Evolutionary conservation across 192 early-diverging fungal genomes (phyloP), one percentile per base, ranked within the genome.

Genomic region (Phycomyces nitens): DNA sequence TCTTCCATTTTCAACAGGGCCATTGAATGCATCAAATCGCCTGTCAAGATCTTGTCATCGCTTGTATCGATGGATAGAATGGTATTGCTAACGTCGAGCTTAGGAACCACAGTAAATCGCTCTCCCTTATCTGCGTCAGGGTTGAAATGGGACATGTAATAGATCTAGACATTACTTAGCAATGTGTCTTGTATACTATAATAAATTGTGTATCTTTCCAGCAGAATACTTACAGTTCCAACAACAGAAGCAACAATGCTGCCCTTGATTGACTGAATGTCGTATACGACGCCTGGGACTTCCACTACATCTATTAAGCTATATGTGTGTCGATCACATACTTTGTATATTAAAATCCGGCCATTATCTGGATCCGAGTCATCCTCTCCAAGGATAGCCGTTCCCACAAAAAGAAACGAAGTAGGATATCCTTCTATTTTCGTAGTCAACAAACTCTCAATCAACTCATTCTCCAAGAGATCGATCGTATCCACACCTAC

Each of bases 21-120:
- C 7, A 88, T 84, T 0, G 92, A 95, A 43, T 86, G 81, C 79
- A 96, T 84, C 43, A 96, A 24, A 71, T 98, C 96, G 18, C 89
- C 94, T 12, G 94, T 89, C 0, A 89, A 58, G 23, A 97, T 68
- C 24, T 81, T 80, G 56, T 94, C 86, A 21, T 87, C 91, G 10
- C 64, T 66, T 3, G 78, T 76, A 2, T 85, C 79, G 34, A 95
- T 22, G 16, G 72, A 76, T 6, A 92, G 53, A 3, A 81, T 71
- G 6, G 87, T 38, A 6, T 87, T 83, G 62, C 87, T 84, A 20
- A 84, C 82, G 60, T 79, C 80, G 1, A 52, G 10, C 8, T 62
- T 44, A 21, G 21, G 41, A 56, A 72, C 66, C 56, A 74, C 73
- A 20, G 64, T 71, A 44, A 78, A 8, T 49, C 42, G 16, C 39